Evolutionary conservation across 129 eudicot species (phyloP).

Genomic region (Sambucus nigra): DNA sequence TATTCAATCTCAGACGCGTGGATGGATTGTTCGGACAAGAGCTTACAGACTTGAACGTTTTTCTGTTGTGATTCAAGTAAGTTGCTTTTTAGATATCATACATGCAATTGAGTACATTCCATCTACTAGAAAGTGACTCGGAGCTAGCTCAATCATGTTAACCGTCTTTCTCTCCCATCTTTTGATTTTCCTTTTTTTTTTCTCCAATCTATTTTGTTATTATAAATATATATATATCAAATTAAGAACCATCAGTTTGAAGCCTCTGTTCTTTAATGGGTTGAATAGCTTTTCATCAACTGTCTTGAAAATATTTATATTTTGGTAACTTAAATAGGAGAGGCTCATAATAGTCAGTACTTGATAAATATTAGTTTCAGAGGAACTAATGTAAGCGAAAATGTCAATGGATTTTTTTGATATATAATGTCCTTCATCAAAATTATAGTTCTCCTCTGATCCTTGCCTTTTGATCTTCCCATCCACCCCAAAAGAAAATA

Average conservation of each 20-base stretch:
- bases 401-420: neutral
- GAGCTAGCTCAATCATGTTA: neutral
- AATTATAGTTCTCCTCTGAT: too few relatives aligned
- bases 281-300: neutral
- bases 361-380: too few relatives aligned
- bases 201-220: neutral
- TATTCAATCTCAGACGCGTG: slow-evolving; percentile 29
- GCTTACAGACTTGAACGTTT: slow-evolving; percentile 21
- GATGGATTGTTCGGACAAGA: slow-evolving; percentile 58
- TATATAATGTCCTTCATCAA: neutral
- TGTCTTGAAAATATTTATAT: too few relatives aligned
- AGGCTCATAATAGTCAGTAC: neutral
- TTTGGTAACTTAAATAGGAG: too few relatives aligned
- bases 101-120: neutral
- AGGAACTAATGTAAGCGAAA: neutral
- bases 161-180: neutral
- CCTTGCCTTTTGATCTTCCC: too few relatives aligned
- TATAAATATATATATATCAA: too few relatives aligned
- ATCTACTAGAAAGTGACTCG: neutral
- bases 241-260: neutral
- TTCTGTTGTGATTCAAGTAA: slow-evolving; percentile 50
- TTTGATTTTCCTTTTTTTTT: neutral
- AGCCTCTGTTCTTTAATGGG: neutral
- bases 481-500: too few relatives aligned
- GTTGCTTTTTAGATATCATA: slow-evolving; percentile 7